Base-by-base conservation (phyloP, 306 rosid species). In the Castanea sativa region DNA sequence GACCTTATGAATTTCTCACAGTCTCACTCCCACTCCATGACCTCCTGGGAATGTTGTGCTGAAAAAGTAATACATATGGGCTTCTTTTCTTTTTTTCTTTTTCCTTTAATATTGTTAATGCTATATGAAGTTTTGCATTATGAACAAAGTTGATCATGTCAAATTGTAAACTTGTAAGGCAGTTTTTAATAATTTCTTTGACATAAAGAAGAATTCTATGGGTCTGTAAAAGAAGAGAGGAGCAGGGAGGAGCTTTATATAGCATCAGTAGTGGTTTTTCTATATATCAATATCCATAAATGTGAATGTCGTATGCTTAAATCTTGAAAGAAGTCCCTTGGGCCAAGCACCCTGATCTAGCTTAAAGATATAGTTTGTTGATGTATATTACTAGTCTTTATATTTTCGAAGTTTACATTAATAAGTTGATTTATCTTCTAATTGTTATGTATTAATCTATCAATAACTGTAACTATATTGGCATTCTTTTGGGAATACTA, bases 301-400 rank as follows among this genome's bases (percentile, higher is more conserved):
- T 29, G 70, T 64, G 4, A 16, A 29, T 30, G 13, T 29, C 13
- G 0, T 4, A 19, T 19, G 33, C 72, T 33, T 32, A 65, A 59
- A 5, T 3, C 5, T 25, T 60, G 67, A 13, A 13, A 60, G 6
- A 5, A 20, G 3, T 21, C 10, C 72, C 6, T 45, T 5, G 20
- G 70, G 21, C 70, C 72, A n/a, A 67, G 18, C 72, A 35, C 51
- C 51, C 52, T 67, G 72, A 67, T 67, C 72, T 33, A 19, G 51
- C 8, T 67, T 19, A 67, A 67, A 3, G n/a, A 33, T 13, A 25
- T 19, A 6, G 38, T 27, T 25, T 14, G 45, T 32, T 32, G 71
- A 29, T 27, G 69, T 32, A 18, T 65, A 65, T 65, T 18, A 30
- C 5, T 30, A 65, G 23, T 32, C 13, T 65, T 65, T 7, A 6